Evolutionary conservation across 805 yeast genomes (phyloP), one percentile per base, ranked within the genome.

Genomic region (Starmerella potacharoeniae): DNA sequence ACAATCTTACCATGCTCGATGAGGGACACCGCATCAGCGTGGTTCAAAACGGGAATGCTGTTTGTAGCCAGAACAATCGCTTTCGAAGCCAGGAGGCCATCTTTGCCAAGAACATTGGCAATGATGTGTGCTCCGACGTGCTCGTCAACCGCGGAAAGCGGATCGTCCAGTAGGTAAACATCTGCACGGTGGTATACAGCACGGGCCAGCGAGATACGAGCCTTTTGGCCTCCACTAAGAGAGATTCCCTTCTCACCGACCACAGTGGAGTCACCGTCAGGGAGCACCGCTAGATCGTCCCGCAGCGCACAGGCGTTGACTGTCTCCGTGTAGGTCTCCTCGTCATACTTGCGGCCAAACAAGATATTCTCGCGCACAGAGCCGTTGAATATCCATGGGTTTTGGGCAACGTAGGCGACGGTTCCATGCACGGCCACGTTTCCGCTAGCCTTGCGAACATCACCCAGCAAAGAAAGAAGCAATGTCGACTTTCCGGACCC

Each of bases 321-420:
- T 6, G 86, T 77, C 14, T 69, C 68, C 6, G 75, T 64, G 65
- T 86, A 86, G 58, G 71, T 75, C 2, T 68, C 64, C 51, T 74
- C 70, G 54, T 82, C 79, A 55, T 66, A 80, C 16, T 76, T 76
- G 17, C 65, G 58, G 14, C 95, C 95, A 69, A 86, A 87, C 13
- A 75, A 51, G 53, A 86, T 85, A 64, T 86, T 86, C 16, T 84
- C 88, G 63, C 78, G 77, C 5, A 93, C 91, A 3, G 95, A 76
- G 37, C 95, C 97, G 67, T 93, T 93, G 85, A 89, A 84, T 60
- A 93, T 89, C 98, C 98, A 93, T 1, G 98, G 95, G 41, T 85
- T 82, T 8, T 87, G 87, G 53, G 95, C 82, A 43, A 85, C 95
- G 68, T 90, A 91, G 0, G 97, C 97, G 37, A 86, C 75, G 49